Evolutionary conservation across 2,329 filamentous ascomycete genomes (phyloP).

Genomic region (Aaosphaeria pasadenensis): DNA sequence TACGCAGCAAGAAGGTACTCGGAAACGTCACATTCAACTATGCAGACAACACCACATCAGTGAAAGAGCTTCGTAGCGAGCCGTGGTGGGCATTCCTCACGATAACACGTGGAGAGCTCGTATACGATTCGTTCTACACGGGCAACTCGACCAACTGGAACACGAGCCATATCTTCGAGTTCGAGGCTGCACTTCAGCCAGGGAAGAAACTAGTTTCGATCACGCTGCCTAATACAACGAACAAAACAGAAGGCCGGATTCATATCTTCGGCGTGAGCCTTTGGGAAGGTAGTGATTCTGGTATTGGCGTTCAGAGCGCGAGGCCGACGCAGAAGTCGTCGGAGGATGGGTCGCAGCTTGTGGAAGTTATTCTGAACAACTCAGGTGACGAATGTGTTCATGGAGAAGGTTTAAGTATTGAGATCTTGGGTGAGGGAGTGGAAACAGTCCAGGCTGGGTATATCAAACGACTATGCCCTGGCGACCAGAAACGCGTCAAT

Average conservation of each 20-base stretch:
- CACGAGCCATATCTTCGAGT: constrained; percentile 8
- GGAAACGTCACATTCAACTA: no score
- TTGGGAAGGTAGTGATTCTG: neutral
- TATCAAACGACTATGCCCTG: constrained; percentile 11
- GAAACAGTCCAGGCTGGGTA: constrained; percentile 8
- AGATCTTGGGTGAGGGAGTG: constrained; percentile 4
- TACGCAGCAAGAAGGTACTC: no score
- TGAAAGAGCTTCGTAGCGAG: no score
- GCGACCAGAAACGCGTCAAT: constrained; percentile 10
- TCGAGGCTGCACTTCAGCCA: constrained; percentile 36
- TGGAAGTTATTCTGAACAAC: constrained; percentile 11
- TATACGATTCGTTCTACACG: no score
- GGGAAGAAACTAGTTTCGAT: constrained; percentile 41
- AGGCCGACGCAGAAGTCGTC: constrained; percentile 2
- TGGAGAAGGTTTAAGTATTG: constrained; percentile 4
- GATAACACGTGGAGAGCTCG: no score
- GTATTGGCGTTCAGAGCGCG: constrained; percentile 7
- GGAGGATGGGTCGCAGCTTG: constrained; percentile 7
- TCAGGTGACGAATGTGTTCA: constrained; percentile 1
- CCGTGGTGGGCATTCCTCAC: no score
- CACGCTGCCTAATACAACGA: constrained; percentile 40
- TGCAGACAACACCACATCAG: no score
- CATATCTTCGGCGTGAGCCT: constrained; percentile 32
- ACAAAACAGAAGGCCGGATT: constrained; percentile 34
- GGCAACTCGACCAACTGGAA: no score